A percentile compares a stretch with the other conserved stretches of the same genome.
These are phyloP conservation scores for Fusarium torulosum DNA, from an alignment of 2,329 filamentous ascomycete genomes.

Conservation along the genomic window DNA sequence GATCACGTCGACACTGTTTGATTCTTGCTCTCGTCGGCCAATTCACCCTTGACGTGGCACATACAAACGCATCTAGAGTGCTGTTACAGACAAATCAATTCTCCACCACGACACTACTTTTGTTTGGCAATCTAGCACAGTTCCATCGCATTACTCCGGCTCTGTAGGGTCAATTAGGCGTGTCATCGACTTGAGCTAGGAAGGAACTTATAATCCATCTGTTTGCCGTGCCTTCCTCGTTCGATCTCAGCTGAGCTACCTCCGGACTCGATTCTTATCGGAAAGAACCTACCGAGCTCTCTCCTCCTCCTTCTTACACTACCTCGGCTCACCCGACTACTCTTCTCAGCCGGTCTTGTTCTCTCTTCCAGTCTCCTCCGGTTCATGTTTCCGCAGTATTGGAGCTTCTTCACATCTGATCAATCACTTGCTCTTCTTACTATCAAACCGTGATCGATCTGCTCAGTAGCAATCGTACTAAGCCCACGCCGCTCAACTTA, in stretches of 20 bases:
- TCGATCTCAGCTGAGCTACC: slow-evolving; percentile 25
- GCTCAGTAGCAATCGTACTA: slow-evolving; percentile 34
- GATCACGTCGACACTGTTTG: slow-evolving; percentile 31
- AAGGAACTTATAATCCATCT: slow-evolving; percentile 24
- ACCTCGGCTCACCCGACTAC: slow-evolving; percentile 35
- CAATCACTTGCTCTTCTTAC: slow-evolving; percentile 22
- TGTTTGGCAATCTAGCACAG: slow-evolving; percentile 10
- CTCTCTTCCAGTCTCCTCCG: slow-evolving; percentile 2
- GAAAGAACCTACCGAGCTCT: slow-evolving; percentile 21
- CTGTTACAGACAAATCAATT: slow-evolving; percentile 8
- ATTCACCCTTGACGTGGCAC: slow-evolving; percentile 7
- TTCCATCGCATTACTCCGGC: slow-evolving; percentile 11
- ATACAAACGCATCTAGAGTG: slow-evolving; percentile 3
- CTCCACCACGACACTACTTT: slow-evolving; percentile 5
- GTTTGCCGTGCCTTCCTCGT: slow-evolving; percentile 20
- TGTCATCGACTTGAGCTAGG: slow-evolving; percentile 20
- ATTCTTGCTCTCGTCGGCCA: slow-evolving; percentile 15
- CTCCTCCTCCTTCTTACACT: slow-evolving; percentile 31
- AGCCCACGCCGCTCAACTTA: slow-evolving; percentile 8
- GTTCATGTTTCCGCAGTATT: slow-evolving; percentile 49
- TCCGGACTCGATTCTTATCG: slow-evolving; percentile 5
- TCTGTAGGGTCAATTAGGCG: slow-evolving; percentile 6
- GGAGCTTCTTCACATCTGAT: slow-evolving; percentile 35
- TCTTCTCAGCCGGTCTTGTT: background rate
- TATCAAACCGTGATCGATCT: slow-evolving; percentile 25